phyloP scores from a whole-genome alignment of 768 basidiomycete genomes.

The Pleurotus eryngii region DNA sequence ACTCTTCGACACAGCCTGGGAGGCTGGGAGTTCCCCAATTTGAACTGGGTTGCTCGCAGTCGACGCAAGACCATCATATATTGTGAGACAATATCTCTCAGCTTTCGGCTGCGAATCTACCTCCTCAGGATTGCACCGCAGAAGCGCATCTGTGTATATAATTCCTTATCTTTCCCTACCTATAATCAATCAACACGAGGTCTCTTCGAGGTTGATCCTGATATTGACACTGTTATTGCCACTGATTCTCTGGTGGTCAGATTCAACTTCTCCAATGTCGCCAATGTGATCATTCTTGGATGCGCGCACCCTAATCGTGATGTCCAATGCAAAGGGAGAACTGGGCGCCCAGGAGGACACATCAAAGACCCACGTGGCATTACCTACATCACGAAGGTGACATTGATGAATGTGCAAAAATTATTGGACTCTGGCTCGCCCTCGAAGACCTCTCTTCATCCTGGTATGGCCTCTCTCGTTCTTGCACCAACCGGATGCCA shows the following conservation, averaged over 20 bases:
- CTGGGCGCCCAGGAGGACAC: not conserved
- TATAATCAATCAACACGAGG: not conserved
- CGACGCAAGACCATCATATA: conserved; percentile 22
- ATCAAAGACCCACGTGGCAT: not conserved
- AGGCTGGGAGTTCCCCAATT: conserved; percentile 19
- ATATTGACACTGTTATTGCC: not conserved
- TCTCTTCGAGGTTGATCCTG: not conserved
- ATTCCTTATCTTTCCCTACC: not conserved
- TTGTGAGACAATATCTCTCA: conserved; percentile 20
- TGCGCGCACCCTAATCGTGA: not conserved
- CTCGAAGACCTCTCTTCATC: not conserved
- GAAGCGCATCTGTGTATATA: not conserved
- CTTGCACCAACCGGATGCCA: not conserved
- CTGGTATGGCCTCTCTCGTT: not conserved
- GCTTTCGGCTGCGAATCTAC: conserved; percentile 18
- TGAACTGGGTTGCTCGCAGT: conserved; percentile 20
- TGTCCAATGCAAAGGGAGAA: not conserved
- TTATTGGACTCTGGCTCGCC: not conserved
- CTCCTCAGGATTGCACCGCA: conserved; percentile 11
- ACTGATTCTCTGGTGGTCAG: not conserved
- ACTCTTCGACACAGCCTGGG: conserved; percentile 14
- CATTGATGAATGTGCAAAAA: not conserved
- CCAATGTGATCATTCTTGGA: not conserved
- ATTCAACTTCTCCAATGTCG: not conserved
- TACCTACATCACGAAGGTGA: not conserved